A percentile compares a stretch with the other conserved stretches of the same genome.
phyloP scores from a whole-genome alignment of 306 rosid species.

The Sphenostylis stenocarpa region DNA sequence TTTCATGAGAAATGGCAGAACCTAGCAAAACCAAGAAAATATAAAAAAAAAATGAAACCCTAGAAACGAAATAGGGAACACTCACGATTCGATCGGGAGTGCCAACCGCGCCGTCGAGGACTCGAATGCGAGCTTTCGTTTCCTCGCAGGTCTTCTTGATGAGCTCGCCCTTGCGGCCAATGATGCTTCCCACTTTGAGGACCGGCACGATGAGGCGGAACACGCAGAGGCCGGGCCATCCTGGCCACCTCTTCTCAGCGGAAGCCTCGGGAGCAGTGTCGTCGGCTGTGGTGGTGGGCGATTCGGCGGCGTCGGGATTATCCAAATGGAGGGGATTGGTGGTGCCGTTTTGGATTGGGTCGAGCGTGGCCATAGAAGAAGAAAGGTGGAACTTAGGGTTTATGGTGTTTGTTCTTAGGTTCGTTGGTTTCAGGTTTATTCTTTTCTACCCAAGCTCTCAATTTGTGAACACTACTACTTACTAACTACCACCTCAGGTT shows the following conservation, averaged over 20 bases:
- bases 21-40: background rate
- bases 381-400: conserved; percentile 25
- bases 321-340: background rate
- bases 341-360: conserved; percentile 53
- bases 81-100: conserved; percentile 90
- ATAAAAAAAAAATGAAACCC: conserved; percentile 27
- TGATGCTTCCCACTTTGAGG: conserved; percentile 86
- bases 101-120: conserved; percentile 84
- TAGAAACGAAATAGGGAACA: conserved; percentile 2
- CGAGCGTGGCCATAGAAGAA: conserved; percentile 46
- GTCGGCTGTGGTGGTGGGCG: conserved; percentile 8
- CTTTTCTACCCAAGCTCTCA: background rate
- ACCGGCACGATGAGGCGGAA: conserved; percentile 89
- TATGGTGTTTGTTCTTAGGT: background rate
- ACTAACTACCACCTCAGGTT: background rate
- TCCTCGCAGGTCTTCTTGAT: conserved; percentile 91
- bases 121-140: conserved; percentile 93
- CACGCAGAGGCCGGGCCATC: conserved; percentile 95
- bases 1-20: background rate
- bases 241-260: conserved; percentile 76
- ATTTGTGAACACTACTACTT: background rate
- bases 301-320: background rate
- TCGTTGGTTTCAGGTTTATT: background rate
- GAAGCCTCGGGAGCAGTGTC: conserved; percentile 21
- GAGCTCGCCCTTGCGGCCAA: conserved; percentile 94